These are phyloP conservation scores for Solidago caesia DNA, from an alignment of 129 eudicot genomes.

Conservation along the genomic window DNA sequence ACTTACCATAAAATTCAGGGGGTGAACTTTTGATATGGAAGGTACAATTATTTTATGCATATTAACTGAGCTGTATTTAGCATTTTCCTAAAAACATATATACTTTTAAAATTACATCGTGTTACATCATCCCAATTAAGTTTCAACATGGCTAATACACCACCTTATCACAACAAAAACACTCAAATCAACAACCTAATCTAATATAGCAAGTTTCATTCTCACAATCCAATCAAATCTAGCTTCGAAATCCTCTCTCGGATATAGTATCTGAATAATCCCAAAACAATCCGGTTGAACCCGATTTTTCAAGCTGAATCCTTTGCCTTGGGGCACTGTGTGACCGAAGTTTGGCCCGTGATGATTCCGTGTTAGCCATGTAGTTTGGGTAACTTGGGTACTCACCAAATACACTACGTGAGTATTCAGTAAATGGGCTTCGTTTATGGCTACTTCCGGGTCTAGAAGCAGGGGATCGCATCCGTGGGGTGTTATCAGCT, in stretches of 20 bases:
- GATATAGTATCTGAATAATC: conserved; percentile 55
- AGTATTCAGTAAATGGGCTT: conserved; percentile 60
- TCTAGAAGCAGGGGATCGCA: conserved; percentile 50
- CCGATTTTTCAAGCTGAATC: conserved; percentile 44
- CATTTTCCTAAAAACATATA: conserved; percentile 12
- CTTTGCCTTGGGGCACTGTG: conserved; percentile 85
- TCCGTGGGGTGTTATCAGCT: conserved; percentile 55
- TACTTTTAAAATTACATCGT: conserved; percentile 12
- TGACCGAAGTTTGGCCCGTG: conserved; percentile 75
- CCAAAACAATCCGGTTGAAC: conserved; percentile 43
- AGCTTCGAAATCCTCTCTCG: conserved; percentile 48
- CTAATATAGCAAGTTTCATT: conserved; percentile 14
- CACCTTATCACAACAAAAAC: conserved; percentile 2
- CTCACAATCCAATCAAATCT: conserved; percentile 21
- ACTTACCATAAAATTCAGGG: too few species aligned
- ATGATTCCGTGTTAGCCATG: conserved; percentile 83
- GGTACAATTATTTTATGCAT: too few species aligned
- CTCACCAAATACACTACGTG: conserved; percentile 60
- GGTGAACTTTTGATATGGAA: too few species aligned
- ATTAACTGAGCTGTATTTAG: too few species aligned
- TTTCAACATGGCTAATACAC: conserved; percentile 24
- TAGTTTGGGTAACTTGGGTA: conserved; percentile 62
- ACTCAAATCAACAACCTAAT: conserved; percentile 23
- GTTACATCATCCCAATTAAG: conserved; percentile 12
- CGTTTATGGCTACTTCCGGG: conserved; percentile 57